phyloP scores from a whole-genome alignment of 345 rosid species.

The Bruguiera sexangula region DNA sequence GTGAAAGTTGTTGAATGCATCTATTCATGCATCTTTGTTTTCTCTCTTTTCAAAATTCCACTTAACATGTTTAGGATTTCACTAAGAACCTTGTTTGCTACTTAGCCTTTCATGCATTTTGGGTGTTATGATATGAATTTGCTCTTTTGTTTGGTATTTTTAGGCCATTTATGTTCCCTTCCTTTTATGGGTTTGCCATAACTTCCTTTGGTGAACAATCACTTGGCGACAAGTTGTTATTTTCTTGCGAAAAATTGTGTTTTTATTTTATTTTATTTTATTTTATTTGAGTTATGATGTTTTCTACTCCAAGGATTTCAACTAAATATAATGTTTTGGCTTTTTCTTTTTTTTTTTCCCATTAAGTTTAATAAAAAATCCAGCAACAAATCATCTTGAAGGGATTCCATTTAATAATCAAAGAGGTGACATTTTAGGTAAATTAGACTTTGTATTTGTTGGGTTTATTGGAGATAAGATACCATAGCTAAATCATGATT shows the following conservation, averaged over 20 bases:
- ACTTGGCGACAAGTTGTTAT: neutral
- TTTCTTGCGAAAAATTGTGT: neutral
- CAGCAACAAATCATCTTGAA: conserved; percentile 63
- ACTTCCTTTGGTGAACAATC: neutral
- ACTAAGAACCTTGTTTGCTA: conserved; percentile 5
- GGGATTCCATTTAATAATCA: conserved; percentile 75
- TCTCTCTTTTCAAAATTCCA: neutral
- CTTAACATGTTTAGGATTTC: conserved; percentile 2
- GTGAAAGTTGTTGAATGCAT: neutral
- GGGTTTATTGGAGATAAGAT: conserved; percentile 35
- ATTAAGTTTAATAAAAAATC: conserved; percentile 47
- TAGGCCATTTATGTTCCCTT: neutral
- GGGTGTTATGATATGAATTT: neutral
- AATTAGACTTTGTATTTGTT: conserved; percentile 63
- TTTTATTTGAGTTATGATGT: neutral
- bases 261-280: no score
- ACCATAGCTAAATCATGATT: conserved; percentile 45
- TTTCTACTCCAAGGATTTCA: conserved; percentile 12
- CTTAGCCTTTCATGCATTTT: neutral
- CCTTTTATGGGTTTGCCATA: neutral
- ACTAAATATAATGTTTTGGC: conserved; percentile 18
- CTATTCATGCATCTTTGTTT: neutral
- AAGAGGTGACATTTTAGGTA: conserved; percentile 63
- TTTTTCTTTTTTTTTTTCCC: conserved; percentile 15
- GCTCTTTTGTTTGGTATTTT: no score